Evolutionary conservation across 2,329 filamentous ascomycete species (phyloP).

Genomic region (Cadophora sp.): DNA sequence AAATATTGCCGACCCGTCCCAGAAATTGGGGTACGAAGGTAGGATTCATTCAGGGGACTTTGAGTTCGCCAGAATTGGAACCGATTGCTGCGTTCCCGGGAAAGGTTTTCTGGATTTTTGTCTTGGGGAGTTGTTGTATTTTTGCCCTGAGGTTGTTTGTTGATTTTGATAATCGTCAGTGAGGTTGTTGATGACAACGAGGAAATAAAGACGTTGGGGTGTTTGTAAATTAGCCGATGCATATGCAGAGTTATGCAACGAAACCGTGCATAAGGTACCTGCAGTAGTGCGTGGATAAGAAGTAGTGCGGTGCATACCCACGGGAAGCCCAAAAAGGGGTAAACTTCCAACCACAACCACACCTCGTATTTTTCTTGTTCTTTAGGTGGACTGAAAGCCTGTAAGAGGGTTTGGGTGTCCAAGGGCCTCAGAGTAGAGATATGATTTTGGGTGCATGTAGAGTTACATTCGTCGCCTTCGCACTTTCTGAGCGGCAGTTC

Average conservation of each 20-base stretch:
- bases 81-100: too few relatives aligned
- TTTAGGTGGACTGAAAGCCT: too few relatives aligned
- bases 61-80: background rate
- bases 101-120: background rate
- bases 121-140: background rate
- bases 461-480: background rate
- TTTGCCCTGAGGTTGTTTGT: background rate
- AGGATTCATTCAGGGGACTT: background rate
- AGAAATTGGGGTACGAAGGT: constrained; percentile 7
- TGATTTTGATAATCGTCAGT: too few relatives aligned
- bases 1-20: constrained; percentile 9
- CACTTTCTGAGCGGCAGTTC: too few relatives aligned
- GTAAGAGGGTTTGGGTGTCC: too few relatives aligned
- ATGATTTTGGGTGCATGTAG: background rate
- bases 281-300: background rate
- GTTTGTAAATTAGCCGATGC: background rate
- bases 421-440: background rate
- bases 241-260: background rate
- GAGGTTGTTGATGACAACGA: too few relatives aligned
- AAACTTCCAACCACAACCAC: background rate
- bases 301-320: background rate
- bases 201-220: too few relatives aligned
- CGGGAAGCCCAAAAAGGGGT: background rate
- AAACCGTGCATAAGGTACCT: too few relatives aligned
- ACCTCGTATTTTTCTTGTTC: background rate